These are phyloP conservation scores for Geranomyces michiganensis DNA, from an alignment of 192 early-diverging fungal species.

Conservation along the genomic window DNA sequence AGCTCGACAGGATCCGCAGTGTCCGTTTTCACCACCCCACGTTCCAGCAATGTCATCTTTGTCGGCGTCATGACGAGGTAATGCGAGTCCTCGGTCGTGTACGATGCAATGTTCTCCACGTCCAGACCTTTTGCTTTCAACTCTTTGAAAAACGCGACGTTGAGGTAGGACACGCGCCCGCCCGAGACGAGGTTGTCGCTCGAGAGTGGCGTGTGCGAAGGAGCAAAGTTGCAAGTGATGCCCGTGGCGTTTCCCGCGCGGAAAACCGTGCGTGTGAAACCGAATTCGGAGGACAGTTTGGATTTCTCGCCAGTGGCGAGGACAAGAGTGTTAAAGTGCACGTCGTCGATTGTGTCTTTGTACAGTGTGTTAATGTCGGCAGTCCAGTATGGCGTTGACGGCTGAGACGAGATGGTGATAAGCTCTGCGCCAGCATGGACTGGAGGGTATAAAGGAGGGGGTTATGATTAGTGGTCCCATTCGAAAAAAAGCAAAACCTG, in stretches of 20 bases:
- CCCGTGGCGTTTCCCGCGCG: conserved; percentile 28
- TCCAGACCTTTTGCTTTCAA: conserved; percentile 28
- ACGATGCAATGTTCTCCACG: conserved; percentile 28
- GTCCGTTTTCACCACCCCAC: conserved; percentile 27
- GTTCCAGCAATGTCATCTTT: conserved; percentile 12
- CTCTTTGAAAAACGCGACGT: conserved; percentile 21
- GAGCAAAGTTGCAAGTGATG: conserved; percentile 29
- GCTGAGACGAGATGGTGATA: neutral
- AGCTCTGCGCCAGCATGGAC: conserved; percentile 13
- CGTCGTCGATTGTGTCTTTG: neutral
- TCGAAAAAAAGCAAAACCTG: neutral
- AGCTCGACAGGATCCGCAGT: conserved; percentile 28
- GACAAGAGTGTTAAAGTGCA: conserved; percentile 28
- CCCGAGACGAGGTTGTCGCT: conserved; percentile 10
- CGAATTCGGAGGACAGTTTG: conserved; percentile 6
- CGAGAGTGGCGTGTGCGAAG: conserved; percentile 6
- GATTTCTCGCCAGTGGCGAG: conserved; percentile 30
- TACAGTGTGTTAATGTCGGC: conserved; percentile 2
- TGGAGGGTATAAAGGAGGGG: too few species aligned
- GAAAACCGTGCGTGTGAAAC: conserved; percentile 17
- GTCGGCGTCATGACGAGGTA: conserved; percentile 35
- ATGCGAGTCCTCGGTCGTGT: conserved; percentile 27
- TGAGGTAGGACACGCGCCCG: conserved; percentile 26
- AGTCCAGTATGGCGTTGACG: conserved; percentile 23
- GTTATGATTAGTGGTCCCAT: too few species aligned